A percentile compares a stretch with the other conserved stretches of the same genome.
Evolutionary conservation across 2,329 filamentous ascomycete genomes (phyloP).

Genomic region (Aspergillus fischeri): DNA sequence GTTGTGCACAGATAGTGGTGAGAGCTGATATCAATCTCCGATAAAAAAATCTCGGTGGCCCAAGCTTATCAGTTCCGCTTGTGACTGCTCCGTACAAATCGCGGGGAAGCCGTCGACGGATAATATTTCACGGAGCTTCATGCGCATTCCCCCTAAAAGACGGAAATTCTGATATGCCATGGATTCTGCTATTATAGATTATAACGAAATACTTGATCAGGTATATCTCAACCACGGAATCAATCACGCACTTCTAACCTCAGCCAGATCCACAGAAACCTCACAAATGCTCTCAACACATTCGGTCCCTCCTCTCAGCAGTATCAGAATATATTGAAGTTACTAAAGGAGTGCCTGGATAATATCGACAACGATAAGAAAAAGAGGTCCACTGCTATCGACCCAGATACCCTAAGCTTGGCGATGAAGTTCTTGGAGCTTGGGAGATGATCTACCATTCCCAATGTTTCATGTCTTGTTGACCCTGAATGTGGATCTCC

Average conservation of each 20-base stretch:
- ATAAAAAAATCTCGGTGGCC: constrained; percentile 14
- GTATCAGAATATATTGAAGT: constrained; percentile 34
- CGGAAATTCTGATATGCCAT: constrained; percentile 1
- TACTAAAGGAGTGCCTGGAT: constrained; percentile 31
- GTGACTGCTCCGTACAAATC: not conserved
- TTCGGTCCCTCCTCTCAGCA: constrained; percentile 37
- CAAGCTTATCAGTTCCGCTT: constrained; percentile 9
- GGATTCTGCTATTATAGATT: not conserved
- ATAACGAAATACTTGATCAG: constrained; percentile 18
- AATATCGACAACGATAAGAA: constrained; percentile 21
- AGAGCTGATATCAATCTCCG: constrained; percentile 4
- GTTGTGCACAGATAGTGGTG: not conserved
- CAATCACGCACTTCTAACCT: not conserved
- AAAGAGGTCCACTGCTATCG: constrained; percentile 12
- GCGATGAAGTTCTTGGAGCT: constrained; percentile 34
- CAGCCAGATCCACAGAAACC: constrained; percentile 38
- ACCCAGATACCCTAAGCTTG: constrained; percentile 28
- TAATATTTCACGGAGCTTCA: not conserved
- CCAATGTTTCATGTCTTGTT: not conserved
- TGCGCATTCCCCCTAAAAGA: not conserved
- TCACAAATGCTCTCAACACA: constrained; percentile 37
- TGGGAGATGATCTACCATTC: constrained; percentile 12
- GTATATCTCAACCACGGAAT: constrained; percentile 9
- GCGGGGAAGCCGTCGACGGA: not conserved
- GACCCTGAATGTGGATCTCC: not conserved